Conservation (phyloP, 345 rosid genomes). For the Cardiospermum halicacabum region DNA sequence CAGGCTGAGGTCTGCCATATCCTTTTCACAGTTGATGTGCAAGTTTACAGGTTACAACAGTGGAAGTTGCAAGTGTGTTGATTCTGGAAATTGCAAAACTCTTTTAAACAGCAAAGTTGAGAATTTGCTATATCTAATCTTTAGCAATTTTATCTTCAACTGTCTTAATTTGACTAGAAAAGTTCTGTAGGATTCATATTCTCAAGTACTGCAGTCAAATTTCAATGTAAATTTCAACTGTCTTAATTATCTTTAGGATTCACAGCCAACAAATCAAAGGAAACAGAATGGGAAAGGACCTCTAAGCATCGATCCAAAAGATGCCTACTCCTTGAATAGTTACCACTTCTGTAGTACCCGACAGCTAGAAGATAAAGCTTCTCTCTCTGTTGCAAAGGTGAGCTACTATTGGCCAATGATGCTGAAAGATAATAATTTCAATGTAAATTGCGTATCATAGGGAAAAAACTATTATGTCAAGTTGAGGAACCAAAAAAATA, state of each 20-base stretch:
- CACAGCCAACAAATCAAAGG: neutral
- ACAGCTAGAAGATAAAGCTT: conserved; percentile 80
- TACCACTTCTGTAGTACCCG: conserved; percentile 69
- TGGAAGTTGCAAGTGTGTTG: no score
- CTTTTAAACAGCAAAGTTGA: no score
- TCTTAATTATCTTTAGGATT: no score
- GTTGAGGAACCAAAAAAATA: conserved; percentile 6
- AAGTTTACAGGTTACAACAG: no score
- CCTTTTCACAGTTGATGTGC: no score
- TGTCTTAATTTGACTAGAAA: conserved; percentile 74
- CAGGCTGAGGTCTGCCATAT: no score
- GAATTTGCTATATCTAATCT: no score
- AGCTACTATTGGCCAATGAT: conserved; percentile 43
- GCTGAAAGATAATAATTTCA: conserved; percentile 36
- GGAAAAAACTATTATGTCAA: neutral
- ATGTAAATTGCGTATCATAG: neutral
- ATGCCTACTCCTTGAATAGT: conserved; percentile 61
- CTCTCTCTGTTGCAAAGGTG: conserved; percentile 53
- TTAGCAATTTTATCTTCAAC: conserved; percentile 61
- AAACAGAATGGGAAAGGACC: conserved; percentile 30
- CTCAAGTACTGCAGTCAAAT: conserved; percentile 49
- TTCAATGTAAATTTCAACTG: neutral
- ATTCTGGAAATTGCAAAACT: no score
- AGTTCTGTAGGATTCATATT: no score
- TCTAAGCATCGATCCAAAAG: conserved; percentile 61